Percentiles rank a stretch among this genome's conserved stretches.
These are phyloP conservation scores for Eryngium alpinum DNA, from an alignment of 140 eudicot species.

Conservation along the genomic window DNA sequence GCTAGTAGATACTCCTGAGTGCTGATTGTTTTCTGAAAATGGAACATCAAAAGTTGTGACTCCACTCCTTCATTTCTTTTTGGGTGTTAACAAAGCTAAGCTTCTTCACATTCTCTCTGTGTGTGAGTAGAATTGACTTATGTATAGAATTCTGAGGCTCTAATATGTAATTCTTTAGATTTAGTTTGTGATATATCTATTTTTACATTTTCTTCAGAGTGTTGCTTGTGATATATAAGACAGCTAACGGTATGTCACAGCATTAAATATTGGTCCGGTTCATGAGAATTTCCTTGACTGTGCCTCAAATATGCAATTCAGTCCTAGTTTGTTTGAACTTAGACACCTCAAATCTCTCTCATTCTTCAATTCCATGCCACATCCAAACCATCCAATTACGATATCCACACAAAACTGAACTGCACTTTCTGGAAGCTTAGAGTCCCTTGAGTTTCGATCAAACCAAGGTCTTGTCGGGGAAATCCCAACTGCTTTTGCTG, in stretches of 20 bases:
- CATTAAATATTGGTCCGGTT: slow-evolving; percentile 56
- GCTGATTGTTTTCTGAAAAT: background rate
- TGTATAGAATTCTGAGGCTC: background rate
- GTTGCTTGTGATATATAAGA: slow-evolving; percentile 80
- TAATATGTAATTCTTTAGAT: background rate
- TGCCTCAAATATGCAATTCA: slow-evolving; percentile 51
- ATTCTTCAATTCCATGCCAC: slow-evolving; percentile 71
- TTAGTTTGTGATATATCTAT: background rate
- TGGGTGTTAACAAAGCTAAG: background rate
- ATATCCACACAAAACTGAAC: slow-evolving; percentile 54
- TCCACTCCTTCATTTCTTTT: background rate
- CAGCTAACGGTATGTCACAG: slow-evolving; percentile 87
- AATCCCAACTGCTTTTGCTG: slow-evolving; percentile 50
- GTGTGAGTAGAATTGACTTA: background rate
- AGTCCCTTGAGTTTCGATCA: slow-evolving; percentile 63
- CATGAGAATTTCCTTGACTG: slow-evolving; percentile 85
- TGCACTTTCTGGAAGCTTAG: slow-evolving; percentile 36
- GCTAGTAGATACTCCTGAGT: background rate
- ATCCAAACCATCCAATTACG: slow-evolving; percentile 24
- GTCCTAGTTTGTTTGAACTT: slow-evolving; percentile 54
- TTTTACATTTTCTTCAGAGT: slow-evolving; percentile 44
- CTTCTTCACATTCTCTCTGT: background rate
- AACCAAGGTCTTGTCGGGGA: slow-evolving; percentile 59
- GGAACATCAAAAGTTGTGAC: background rate
- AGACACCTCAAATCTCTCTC: slow-evolving; percentile 60